Evolutionary conservation across 352 stramenopile species (phyloP), one percentile per base, ranked within the genome.

Genomic region (Saprolegnia parasitica): DNA sequence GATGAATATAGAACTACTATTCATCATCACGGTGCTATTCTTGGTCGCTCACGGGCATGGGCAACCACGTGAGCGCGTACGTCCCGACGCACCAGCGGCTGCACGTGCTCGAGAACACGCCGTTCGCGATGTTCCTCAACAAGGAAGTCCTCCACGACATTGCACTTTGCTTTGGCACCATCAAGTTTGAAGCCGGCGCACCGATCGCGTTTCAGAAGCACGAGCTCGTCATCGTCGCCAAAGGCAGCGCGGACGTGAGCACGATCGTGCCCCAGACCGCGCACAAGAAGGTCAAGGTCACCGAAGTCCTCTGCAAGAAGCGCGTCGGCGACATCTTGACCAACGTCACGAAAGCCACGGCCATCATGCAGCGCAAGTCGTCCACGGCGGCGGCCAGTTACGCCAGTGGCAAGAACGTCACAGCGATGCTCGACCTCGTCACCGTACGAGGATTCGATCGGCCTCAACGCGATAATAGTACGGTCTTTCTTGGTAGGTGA

Each of bases 91-190:
- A 49, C 42, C 42, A 49, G 56, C 15, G 23, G 6, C n/a, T 65
- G 56, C 24, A 65, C 15, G 56, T 76, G 56, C 75, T 89, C 21
- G 78, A 81, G 62, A 83, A 81, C 60, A 71, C 80, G 42, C 80
- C 81, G 26, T 89, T 88, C 68, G 85, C 87, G 73, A 79, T 84
- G 65, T 81, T 89, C 67, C 79, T 90, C 74, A 78, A 88, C 72
- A 75, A 77, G 1, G 77, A 76, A 35, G 73, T 78, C 56, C 63
- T 86, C 24, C 65, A 77, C 16, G 81, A 89, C 45, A 72, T 90
- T 26, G 79, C 80, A 5, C 56, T 68, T n/a, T 90, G 81, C 77
- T 90, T 90, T 66, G 73, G 80, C 5, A 70, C 78, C 23, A 62
- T 81, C 16, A 78, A 72, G 57, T 88, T 84, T 63, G 4, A 76